Base-by-base conservation (phyloP, 2,329 filamentous ascomycete species). In the Cladosporium velox region DNA sequence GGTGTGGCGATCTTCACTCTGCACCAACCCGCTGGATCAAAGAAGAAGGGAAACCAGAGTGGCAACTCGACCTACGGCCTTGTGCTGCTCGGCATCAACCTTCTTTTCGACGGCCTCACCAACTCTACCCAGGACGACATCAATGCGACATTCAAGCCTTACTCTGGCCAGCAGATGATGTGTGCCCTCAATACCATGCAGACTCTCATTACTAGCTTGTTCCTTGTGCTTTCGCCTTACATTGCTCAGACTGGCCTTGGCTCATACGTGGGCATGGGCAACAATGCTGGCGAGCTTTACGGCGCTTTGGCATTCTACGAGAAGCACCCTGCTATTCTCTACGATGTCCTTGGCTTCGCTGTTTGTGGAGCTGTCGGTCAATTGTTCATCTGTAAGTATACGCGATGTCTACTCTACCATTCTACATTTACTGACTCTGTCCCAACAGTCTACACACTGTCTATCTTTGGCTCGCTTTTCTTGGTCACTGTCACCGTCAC, bases 101-200 rank as follows among this genome's bases (percentile, higher is more conserved):
- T 99, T 61, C 86, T 99, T 24, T 95, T 99, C 74, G 95, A 99
- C 78, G 95, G 95, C 70, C 84, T 99, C 64, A 98, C 94, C 67
- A 99, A 99, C 79, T 93, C 90, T 64, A 97, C 94, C 2, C 95
- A 99, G 83, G 95, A 99, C 79, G 89, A 97, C 79, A 92, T 99
- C 78, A 97, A 98, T 78, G 79, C 81, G 30, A 76, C 79, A 1
- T 96, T 93, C 80, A 88, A 87, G 70, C 88, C 90, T 15, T 97
- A 95, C 77, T 87, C 88, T 2, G 95, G 95, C 11, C 93, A 94
- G 67, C 95, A 99, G 85, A 99, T 99, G 95, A 99, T 99, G 95
- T 96, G 93, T 77, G 93, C 94, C 47, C 92, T 97, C 79, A 99
- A 98, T 77, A 82, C 97, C 65, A 90, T 98, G 79, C 90, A 87